phyloP scores from a whole-genome alignment of 192 early-diverging fungal genomes.

The Mycoemilia scoparia region DNA sequence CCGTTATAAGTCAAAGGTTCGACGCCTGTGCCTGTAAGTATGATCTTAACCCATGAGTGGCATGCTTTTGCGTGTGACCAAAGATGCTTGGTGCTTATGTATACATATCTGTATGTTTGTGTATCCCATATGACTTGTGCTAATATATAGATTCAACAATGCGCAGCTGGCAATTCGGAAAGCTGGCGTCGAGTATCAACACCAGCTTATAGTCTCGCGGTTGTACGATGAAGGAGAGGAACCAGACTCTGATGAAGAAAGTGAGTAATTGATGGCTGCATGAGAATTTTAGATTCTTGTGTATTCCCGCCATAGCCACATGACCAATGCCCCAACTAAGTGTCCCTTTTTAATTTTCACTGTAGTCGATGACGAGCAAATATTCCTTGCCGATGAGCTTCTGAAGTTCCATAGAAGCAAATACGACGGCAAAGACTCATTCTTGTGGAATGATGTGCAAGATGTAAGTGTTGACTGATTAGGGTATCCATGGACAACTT shows the following conservation, averaged over 20 bases:
- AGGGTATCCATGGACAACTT: too few relatives aligned
- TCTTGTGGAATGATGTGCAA: background rate
- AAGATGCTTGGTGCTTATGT: too few relatives aligned
- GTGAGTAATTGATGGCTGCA: constrained; percentile 42
- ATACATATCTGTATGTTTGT: too few relatives aligned
- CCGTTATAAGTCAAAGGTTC: too few relatives aligned
- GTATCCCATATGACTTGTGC: too few relatives aligned
- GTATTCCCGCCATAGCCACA: constrained; percentile 9
- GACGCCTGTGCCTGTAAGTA: constrained; percentile 4
- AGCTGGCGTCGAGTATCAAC: constrained; percentile 43
- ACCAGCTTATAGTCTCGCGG: constrained; percentile 57
- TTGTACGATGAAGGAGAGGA: constrained; percentile 62
- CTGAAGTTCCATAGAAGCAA: background rate
- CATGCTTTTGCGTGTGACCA: background rate
- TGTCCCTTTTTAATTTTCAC: background rate
- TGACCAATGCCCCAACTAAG: background rate
- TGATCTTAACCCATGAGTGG: background rate
- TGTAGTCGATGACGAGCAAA: background rate
- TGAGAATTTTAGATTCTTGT: constrained; percentile 47
- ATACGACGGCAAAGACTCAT: background rate
- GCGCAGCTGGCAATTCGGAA: constrained; percentile 45
- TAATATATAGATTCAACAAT: constrained; percentile 34
- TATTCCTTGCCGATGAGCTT: background rate
- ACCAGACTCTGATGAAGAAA: constrained; percentile 32
- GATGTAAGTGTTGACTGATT: too few relatives aligned